These are phyloP conservation scores for Trichoderma asperellum DNA, from an alignment of 2,329 filamentous ascomycete species.

Conservation along the genomic window DNA sequence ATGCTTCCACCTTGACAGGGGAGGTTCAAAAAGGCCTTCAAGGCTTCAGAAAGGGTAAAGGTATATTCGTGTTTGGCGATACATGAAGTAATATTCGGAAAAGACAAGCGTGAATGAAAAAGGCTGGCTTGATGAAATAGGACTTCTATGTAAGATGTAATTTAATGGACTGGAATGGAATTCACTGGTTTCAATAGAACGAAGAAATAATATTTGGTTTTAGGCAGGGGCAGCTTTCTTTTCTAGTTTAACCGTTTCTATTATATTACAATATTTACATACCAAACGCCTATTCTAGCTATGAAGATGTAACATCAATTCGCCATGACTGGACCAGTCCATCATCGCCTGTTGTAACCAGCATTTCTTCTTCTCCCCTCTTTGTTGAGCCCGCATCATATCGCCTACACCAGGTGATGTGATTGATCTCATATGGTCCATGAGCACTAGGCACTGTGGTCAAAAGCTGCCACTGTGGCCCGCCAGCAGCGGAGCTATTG, in stretches of 20 bases:
- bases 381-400: conserved; percentile 66
- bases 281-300: not conserved
- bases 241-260: not conserved
- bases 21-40: conserved; percentile 82
- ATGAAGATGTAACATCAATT: conserved; percentile 41
- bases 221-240: not conserved
- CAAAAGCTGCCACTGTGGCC: conserved; percentile 66
- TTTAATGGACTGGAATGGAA: not conserved
- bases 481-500: not conserved
- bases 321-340: conserved; percentile 85
- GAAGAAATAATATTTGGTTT: not conserved
- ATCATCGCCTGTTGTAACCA: conserved; percentile 91
- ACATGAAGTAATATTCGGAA: conserved; percentile 44
- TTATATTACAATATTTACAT: not conserved
- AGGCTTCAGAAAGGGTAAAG: conserved; percentile 86
- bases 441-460: conserved; percentile 75
- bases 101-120: not conserved
- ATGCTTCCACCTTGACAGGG: conserved; percentile 66
- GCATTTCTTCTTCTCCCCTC: conserved; percentile 72
- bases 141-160: not conserved
- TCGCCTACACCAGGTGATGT: conserved; percentile 82
- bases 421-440: conserved; percentile 92
- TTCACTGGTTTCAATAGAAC: not conserved
- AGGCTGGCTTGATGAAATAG: not conserved
- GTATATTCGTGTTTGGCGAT: conserved; percentile 79